phyloP scores from a whole-genome alignment of 257 asterid genomes.

The Thymus quinquecostatus region DNA sequence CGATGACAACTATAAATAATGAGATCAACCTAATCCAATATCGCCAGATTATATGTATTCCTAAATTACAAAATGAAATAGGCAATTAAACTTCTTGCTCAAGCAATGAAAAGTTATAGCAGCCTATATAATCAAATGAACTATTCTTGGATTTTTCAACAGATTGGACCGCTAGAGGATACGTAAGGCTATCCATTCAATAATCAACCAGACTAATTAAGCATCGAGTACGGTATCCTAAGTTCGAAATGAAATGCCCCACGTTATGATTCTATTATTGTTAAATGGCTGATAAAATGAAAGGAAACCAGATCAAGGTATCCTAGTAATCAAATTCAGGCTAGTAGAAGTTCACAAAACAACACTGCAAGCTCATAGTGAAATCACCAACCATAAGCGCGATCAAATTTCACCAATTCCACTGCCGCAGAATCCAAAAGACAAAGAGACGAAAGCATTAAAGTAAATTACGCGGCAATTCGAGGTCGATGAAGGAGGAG shows the following conservation, averaged over 20 bases:
- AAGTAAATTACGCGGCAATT: slow-evolving; percentile 62
- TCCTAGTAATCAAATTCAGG: background rate
- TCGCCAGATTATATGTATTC: slow-evolving; percentile 9
- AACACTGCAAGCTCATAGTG: background rate
- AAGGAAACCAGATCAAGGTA: background rate
- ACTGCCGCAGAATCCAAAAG: slow-evolving; percentile 14
- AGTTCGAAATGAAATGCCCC: slow-evolving; percentile 9
- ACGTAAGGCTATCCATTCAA: slow-evolving; percentile 12
- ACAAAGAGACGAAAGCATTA: background rate
- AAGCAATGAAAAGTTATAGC: slow-evolving; percentile 12
- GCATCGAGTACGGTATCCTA: slow-evolving; percentile 3
- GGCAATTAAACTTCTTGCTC: slow-evolving; percentile 13
- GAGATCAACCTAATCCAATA: slow-evolving; percentile 4
- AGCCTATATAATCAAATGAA: slow-evolving; percentile 1
- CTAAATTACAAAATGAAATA: slow-evolving; percentile 4
- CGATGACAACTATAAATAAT: background rate
- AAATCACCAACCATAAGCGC: slow-evolving; percentile 13
- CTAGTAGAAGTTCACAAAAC: background rate
- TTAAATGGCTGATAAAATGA: background rate
- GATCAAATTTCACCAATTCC: slow-evolving; percentile 25
- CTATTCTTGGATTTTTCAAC: background rate
- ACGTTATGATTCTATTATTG: slow-evolving; percentile 5
- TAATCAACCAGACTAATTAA: slow-evolving; percentile 5
- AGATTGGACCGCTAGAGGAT: slow-evolving; percentile 6
- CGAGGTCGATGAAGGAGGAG: slow-evolving; percentile 89